Percentiles rank a stretch among this genome's conserved stretches.
These are phyloP conservation scores for Heteromeles arbutifolia DNA, from an alignment of 306 rosid species.

Conservation along the genomic window DNA sequence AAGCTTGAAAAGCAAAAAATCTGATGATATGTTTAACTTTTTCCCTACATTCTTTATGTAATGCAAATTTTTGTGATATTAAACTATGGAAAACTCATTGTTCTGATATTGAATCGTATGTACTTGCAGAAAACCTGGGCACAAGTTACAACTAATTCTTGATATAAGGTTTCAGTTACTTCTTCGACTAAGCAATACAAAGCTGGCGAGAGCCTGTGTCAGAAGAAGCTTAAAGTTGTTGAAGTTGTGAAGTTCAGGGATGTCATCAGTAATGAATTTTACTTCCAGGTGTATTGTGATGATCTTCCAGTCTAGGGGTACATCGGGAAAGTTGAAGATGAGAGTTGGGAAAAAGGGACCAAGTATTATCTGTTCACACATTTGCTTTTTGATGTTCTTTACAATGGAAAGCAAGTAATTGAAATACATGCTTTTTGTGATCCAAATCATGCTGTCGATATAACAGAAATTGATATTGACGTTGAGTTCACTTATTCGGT, in stretches of 20 bases:
- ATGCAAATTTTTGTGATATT: not conserved
- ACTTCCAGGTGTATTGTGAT: conserved; percentile 83
- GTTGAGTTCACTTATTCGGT: conserved; percentile 16
- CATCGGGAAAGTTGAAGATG: conserved; percentile 63
- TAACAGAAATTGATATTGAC: conserved; percentile 45
- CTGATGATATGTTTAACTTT: not conserved
- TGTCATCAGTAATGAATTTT: conserved; percentile 57
- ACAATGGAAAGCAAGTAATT: conserved; percentile 48
- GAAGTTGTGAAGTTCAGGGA: conserved; percentile 52
- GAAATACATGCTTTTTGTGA: conserved; percentile 66
- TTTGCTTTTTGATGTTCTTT: conserved; percentile 62
- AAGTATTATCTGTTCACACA: conserved; percentile 61
- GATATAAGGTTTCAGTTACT: not conserved
- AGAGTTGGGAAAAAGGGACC: conserved; percentile 40
- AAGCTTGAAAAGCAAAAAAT: not conserved
- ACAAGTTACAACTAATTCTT: not conserved
- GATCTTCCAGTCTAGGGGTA: conserved; percentile 89
- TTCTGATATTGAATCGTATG: not conserved
- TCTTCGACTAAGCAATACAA: conserved; percentile 20
- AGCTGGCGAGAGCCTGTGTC: conserved; percentile 40
- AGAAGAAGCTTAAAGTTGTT: conserved; percentile 47
- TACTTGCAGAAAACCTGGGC: not conserved
- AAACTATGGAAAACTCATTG: not conserved
- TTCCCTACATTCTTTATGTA: not conserved
- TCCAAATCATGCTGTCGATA: conserved; percentile 56